A percentile compares a stretch with the other conserved stretches of the same genome.
phyloP scores from a whole-genome alignment of 106 monocot species.

The Dioscorea dumetorum region DNA sequence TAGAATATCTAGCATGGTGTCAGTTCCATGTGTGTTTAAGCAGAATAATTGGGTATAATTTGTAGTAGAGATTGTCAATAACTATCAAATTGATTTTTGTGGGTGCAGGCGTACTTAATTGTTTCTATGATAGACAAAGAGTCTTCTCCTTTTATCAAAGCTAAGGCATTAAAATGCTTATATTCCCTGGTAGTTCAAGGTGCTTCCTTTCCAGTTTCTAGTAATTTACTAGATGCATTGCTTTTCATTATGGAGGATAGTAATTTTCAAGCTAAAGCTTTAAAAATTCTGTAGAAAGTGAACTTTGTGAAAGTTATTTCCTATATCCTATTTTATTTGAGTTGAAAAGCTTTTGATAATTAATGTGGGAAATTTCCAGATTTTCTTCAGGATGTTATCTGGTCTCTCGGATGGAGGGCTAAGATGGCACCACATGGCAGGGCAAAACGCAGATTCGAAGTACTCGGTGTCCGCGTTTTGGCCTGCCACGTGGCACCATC shows the following conservation, averaged over 20 bases:
- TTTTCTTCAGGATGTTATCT: constrained; percentile 6
- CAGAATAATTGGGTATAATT: no score
- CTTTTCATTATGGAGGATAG: constrained; percentile 23
- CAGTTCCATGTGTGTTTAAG: no score
- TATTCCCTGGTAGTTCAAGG: constrained; percentile 26
- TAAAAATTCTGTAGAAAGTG: constrained; percentile 52
- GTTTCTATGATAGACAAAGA: constrained; percentile 20
- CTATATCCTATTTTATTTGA: neutral
- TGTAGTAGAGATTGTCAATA: neutral
- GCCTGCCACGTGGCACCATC: no score
- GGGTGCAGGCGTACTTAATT: constrained; percentile 52
- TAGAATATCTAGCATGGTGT: no score
- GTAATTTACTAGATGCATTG: constrained; percentile 20
- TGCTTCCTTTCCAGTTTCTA: constrained; percentile 18
- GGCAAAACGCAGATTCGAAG: no score
- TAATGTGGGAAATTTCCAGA: constrained; percentile 4
- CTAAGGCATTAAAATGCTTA: constrained; percentile 43
- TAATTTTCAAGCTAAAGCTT: constrained; percentile 24
- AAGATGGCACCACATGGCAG: no score
- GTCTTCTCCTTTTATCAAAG: constrained; percentile 25
- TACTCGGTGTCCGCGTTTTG: no score
- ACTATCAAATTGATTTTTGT: neutral
- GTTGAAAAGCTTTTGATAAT: constrained; percentile 1
- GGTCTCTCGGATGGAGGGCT: constrained; percentile 7
- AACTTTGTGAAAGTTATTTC: neutral